These are phyloP conservation scores for Aspergillus alliaceus DNA, from an alignment of 2,329 filamentous ascomycete genomes.

Conservation along the genomic window DNA sequence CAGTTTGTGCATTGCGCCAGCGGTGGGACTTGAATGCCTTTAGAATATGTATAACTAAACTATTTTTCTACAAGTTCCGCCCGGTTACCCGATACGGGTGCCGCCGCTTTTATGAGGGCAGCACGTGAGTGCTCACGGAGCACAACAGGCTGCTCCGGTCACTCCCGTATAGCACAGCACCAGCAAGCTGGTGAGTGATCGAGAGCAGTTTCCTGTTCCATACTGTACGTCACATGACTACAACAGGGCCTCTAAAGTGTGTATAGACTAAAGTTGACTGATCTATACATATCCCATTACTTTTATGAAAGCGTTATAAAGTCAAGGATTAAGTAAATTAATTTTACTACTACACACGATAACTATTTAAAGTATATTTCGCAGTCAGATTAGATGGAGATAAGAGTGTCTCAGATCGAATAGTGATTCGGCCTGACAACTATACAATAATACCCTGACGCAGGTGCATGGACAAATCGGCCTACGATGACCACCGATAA, in stretches of 20 bases:
- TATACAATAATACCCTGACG: too few relatives aligned
- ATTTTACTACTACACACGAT: not conserved
- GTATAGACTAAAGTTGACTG: not conserved
- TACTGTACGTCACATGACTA: not conserved
- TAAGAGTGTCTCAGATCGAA: too few relatives aligned
- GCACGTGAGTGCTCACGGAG: not conserved
- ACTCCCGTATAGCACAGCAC: too few relatives aligned
- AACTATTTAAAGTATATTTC: not conserved
- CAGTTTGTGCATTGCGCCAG: not conserved
- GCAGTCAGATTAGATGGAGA: not conserved
- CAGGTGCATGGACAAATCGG: too few relatives aligned
- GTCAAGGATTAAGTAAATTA: not conserved
- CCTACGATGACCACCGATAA: too few relatives aligned
- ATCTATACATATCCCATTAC: not conserved
- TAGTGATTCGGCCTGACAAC: too few relatives aligned
- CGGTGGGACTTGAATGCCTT: too few relatives aligned
- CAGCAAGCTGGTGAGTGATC: too few relatives aligned
- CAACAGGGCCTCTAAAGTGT: not conserved
- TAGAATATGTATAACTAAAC: not conserved
- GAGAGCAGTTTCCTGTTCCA: not conserved
- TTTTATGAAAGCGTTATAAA: not conserved
- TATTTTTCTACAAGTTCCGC: not conserved
- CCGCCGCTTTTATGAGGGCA: not conserved
- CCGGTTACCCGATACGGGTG: not conserved
- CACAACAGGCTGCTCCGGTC: not conserved